Base-by-base conservation (phyloP, 345 rosid species). In the Aurinia saxatilis region DNA sequence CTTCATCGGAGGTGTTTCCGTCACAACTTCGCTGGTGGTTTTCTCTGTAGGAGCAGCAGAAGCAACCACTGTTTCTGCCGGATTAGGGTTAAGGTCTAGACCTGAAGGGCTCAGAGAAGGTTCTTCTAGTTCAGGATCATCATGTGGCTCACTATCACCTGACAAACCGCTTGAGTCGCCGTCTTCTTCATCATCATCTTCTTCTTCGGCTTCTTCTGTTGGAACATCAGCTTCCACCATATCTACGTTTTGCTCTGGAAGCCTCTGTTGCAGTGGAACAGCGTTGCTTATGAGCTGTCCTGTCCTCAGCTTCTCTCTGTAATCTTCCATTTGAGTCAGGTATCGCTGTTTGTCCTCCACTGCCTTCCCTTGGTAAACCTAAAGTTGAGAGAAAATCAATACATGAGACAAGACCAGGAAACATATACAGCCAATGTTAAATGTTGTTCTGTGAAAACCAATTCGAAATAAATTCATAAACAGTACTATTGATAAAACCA, bases 301-400 rank as follows among this genome's bases (percentile, higher is more conserved):
- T 1, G 74, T 74, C 74, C 75, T 84, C 60, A 76, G 67, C 56
- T 81, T 84, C 80, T 86, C 92, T 70, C 79, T 74, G 74, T 95
- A 90, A 57, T 66, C 82, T 69, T 83, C 96, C 99, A 90, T 88
- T 76, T 95, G 96, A 59, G 45, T 40, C 78, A 84, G 73, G 70
- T 95, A 95, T 50, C 99, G 66, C 84, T 95, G 95, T 75, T 86
- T 95, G 41, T 95, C 99, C 71, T 77, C 73, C 48, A 79, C 57
- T 9, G 98, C 99, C 71, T 80, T 84, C 59, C 84, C 93, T 72
- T 95, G 95, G 67, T 82, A 83, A 45, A 86, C 80, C 96, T 88
- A 74, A 18, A 51, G 11, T 57, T 10, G 8, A 34, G 13, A 67
- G 16, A 66, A 10, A 48, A 40, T 33, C 31, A 50, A 12, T n/a